Percentiles rank a stretch among this genome's conserved stretches.
phyloP scores from a whole-genome alignment of 2,329 filamentous ascomycete genomes.

The Aspergillus fischeri region DNA sequence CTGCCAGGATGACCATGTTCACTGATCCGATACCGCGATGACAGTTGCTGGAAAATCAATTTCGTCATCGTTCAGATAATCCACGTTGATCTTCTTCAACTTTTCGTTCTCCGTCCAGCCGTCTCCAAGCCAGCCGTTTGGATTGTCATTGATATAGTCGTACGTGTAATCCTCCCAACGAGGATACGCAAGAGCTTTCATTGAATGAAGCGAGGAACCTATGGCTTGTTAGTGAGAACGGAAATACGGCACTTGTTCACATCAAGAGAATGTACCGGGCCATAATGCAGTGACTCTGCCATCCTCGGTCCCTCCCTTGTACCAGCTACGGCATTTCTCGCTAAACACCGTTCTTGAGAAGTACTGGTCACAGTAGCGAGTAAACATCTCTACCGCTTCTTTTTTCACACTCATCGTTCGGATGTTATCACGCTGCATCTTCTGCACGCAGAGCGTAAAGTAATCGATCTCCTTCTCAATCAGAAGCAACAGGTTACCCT shows the following conservation, averaged over 20 bases:
- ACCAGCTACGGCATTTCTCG: conserved; percentile 37
- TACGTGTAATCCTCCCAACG: conserved; percentile 40
- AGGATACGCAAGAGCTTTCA: conserved; percentile 31
- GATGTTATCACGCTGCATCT: conserved; percentile 36
- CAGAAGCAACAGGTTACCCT: conserved; percentile 32
- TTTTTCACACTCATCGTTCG: conserved; percentile 22
- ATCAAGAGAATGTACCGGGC: conserved; percentile 25
- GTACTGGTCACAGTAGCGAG: conserved; percentile 31
- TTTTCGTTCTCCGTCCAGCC: conserved; percentile 34
- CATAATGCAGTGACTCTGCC: conserved; percentile 31
- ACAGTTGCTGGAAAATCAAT: conserved; percentile 28
- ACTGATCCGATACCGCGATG: background rate
- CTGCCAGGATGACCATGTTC: background rate
- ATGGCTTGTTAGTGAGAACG: background rate
- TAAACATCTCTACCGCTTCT: conserved; percentile 27
- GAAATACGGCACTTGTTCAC: background rate
- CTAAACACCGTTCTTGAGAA: conserved; percentile 32
- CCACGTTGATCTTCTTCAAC: conserved; percentile 26
- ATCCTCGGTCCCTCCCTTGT: conserved; percentile 31
- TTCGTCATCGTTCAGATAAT: conserved; percentile 35
- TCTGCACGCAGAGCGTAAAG: conserved; percentile 29
- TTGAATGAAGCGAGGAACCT: conserved; percentile 36
- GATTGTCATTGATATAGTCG: conserved; percentile 32
- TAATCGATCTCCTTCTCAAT: conserved; percentile 33
- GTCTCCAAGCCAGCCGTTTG: conserved; percentile 31